Base-by-base conservation (phyloP, 2,329 filamentous ascomycete genomes). In the Verticillium zaregamsianum region DNA sequence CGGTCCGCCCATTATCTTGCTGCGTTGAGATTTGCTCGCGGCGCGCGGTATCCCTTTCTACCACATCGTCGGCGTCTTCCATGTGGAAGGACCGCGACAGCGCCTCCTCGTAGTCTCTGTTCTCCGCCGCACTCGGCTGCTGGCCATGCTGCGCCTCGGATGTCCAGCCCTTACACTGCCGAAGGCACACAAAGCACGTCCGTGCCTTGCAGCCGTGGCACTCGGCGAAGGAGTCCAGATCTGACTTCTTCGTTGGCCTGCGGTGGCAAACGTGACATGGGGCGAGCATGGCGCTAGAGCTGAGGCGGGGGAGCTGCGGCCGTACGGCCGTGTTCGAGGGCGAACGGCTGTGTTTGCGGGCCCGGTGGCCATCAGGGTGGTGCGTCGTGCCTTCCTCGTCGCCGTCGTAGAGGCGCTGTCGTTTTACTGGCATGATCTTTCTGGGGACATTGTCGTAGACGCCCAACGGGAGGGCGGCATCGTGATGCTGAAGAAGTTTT, bases 221-320 rank as follows among this genome's bases (percentile, higher is more conserved):
- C 67, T 86, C 80, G 56, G 86, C 82, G 69, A 86, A 90, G 11
- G 83, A 85, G 71, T 90, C 87, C 37, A 91, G 79, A 61, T 91
- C 87, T 6, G 80, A 81, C 70, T 85, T 89, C 66, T 86, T 86
- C 59, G 81, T 87, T 1, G 89, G 89, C 60, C 83, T 82, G 52
- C 86, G 83, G 68, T 84, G 83, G 78, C 89, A 91, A 65, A 90
- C 84, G 74, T 90, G 86, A 71, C 89, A 91, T 0, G 87, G 82
- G 45, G 74, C 76, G 31, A 86, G 75, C 5, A 75, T 66, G 3
- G 71, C 60, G 3, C 70, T 20, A 60, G 66, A 39, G 64, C 54
- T 62, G 62, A 58, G 40, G 32, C 65, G 62, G 60, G 64, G 57
- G 33, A 62, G 58, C 25, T 65, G 59, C 39, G 54, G 54, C 33